These are phyloP conservation scores for Salix arbutifolia DNA, from an alignment of 345 rosid genomes.

Conservation along the genomic window DNA sequence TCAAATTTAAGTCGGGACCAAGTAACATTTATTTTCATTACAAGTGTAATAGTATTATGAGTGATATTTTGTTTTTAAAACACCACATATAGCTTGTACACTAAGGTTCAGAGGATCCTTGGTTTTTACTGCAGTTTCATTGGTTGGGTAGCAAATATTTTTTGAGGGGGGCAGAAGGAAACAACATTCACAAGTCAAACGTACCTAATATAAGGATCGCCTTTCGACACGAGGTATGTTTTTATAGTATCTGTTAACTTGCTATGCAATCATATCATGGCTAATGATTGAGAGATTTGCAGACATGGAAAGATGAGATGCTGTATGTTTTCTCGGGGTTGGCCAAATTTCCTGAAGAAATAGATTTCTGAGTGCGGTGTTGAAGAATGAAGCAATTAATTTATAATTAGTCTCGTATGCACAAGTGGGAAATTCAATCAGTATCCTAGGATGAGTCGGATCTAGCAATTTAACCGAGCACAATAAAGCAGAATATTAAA, in stretches of 20 bases:
- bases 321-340: constrained; percentile 37
- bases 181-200: constrained; percentile 48
- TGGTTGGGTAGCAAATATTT: constrained; percentile 48
- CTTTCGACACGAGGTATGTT: constrained; percentile 39
- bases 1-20: too few relatives aligned
- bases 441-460: neutral
- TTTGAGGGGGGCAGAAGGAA: constrained; percentile 42
- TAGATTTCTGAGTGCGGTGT: constrained; percentile 22
- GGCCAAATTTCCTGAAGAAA: constrained; percentile 31
- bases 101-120: neutral
- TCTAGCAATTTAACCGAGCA: neutral
- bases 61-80: neutral
- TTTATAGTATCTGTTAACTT: neutral
- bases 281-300: constrained; percentile 13
- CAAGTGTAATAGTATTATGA: neutral
- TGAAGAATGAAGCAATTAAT: neutral
- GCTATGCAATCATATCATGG: neutral
- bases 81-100: neutral
- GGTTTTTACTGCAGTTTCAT: constrained; percentile 29
- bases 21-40: neutral
- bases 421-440: too few relatives aligned
- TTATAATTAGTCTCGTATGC: neutral
- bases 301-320: constrained; percentile 64
- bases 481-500: too few relatives aligned
- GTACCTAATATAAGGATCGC: constrained; percentile 39